Percentiles rank a stretch among this genome's conserved stretches.
Conservation (phyloP, 1,139 yeast genomes). For the Debaryomyces sp. region DNA sequence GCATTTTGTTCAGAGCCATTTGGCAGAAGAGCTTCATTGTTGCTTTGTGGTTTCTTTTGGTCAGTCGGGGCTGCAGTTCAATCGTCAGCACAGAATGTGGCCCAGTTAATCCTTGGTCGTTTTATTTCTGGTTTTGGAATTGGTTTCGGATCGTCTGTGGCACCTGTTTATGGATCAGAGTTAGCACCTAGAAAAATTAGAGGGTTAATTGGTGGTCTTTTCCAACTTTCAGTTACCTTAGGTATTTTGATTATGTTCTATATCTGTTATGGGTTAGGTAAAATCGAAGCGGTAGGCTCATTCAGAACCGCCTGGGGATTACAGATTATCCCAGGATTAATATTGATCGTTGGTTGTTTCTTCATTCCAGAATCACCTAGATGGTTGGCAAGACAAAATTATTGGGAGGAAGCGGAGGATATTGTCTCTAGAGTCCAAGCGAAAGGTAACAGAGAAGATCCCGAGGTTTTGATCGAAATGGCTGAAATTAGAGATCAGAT, state of each 20-base stretch:
- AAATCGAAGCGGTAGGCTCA: constrained; percentile 39
- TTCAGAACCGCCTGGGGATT: constrained; percentile 58
- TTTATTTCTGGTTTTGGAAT: constrained; percentile 59
- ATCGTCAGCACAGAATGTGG: constrained; percentile 31
- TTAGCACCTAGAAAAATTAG: constrained; percentile 54
- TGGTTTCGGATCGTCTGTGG: constrained; percentile 60
- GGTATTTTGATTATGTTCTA: constrained; percentile 46
- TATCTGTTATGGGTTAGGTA: constrained; percentile 39
- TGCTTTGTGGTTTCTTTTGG: constrained; percentile 34
- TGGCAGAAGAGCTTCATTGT: constrained; percentile 36
- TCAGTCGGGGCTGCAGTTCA: constrained; percentile 38
- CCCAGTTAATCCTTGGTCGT: constrained; percentile 50
- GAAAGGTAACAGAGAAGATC: constrained; percentile 32
- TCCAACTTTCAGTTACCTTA: constrained; percentile 45
- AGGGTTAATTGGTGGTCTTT: constrained; percentile 51
- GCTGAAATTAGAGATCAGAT: constrained; percentile 37
- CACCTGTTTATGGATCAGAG: constrained; percentile 62
- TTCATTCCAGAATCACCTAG: constrained; percentile 41
- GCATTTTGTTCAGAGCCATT: constrained; percentile 38
- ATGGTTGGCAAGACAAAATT: constrained; percentile 40
- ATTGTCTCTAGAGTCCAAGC: constrained; percentile 35
- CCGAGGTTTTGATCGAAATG: constrained; percentile 34
- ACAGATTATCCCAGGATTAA: constrained; percentile 55
- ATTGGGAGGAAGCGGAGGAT: constrained; percentile 36
- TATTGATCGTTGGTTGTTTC: constrained; percentile 47